phyloP scores from a whole-genome alignment of 139 green algal species.

The Limnomonas spitsbergensis region DNA sequence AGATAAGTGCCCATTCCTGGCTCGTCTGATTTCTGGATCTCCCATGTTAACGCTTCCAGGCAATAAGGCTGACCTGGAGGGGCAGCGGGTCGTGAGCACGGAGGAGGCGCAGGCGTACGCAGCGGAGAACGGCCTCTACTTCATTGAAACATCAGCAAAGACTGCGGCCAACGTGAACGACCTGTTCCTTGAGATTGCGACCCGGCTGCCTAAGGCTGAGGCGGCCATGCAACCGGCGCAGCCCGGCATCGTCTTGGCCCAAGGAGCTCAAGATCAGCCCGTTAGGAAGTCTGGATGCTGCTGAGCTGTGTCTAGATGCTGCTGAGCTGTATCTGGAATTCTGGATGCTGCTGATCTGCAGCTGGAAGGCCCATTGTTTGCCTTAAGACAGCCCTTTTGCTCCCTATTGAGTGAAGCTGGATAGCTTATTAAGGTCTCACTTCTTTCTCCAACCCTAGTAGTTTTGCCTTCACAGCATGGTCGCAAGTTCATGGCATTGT shows the following conservation, averaged over 20 bases:
- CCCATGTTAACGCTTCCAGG: conserved; percentile 46
- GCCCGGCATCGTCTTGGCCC: conserved; percentile 25
- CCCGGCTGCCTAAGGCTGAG: conserved; percentile 57
- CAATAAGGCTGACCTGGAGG: conserved; percentile 93
- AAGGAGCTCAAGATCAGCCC: conserved; percentile 7
- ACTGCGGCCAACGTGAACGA: conserved; percentile 82
- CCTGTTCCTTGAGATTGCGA: conserved; percentile 78
- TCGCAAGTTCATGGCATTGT: too few relatives aligned
- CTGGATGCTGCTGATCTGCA: too few relatives aligned
- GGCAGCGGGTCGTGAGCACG: conserved; percentile 52
- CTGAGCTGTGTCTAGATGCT: not conserved
- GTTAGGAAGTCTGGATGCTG: not conserved
- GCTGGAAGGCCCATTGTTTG: too few relatives aligned
- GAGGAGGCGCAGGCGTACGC: conserved; percentile 82
- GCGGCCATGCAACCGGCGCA: conserved; percentile 10
- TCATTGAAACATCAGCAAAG: conserved; percentile 89
- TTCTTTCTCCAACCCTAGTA: too few relatives aligned
- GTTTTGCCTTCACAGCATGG: too few relatives aligned
- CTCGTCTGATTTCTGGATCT: too few relatives aligned
- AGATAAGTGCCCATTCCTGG: too few relatives aligned
- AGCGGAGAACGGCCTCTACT: conserved; percentile 79
- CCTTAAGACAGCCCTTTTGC: too few relatives aligned
- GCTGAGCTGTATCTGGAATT: not conserved
- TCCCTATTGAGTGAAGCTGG: too few relatives aligned
- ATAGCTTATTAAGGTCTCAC: too few relatives aligned